Base-by-base conservation (phyloP, 768 basidiomycete species). In the Collybia sordida region DNA sequence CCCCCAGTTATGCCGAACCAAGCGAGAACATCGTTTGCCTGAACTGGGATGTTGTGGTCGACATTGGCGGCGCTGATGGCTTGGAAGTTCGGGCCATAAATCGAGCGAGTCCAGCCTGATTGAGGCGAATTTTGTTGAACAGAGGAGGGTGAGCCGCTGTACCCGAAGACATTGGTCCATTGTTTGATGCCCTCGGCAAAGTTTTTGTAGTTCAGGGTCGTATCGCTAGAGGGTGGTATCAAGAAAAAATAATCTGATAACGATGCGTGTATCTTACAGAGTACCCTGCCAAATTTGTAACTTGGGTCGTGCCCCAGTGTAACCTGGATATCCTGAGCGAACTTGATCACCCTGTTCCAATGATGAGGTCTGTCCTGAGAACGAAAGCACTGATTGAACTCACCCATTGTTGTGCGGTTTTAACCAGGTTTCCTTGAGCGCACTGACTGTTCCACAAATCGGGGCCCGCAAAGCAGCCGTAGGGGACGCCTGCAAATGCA, bases 261-360 rank as follows among this genome's bases (percentile, higher is more conserved):
- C 36, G 2, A 35, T 17, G 36, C 1, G 15, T 23, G n/a, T 15
- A 52, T 31, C 68, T 38, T 50, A 73, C 64, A 59, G 60, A 2
- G 80, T 81, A 45, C 80, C 80, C 64, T 81, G 79, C 76, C 78
- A 81, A 42, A 79, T 65, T 59, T 78, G 77, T 56, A 83, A 66
- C 53, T 73, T 78, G 6, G 80, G 78, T 38, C 74, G 68, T 6
- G 69, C n/a, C 17, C 80, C 81, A 19, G 76, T 77, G 64, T 72
- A 82, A 17, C 79, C 79, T 14, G 79, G 78, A 61, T 73, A 83
- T 11, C 71, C 79, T 23, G 57, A 61, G 45, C 71, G 67, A 24
- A 77, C 79, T 28, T 68, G 63, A 42, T 76, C 71, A 36, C 76
- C 79, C 76, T 72, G 36, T 14, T 38, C 14, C 24, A n/a, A 42